These are phyloP conservation scores for Hypoxylon sp. DNA, from an alignment of 2,329 filamentous ascomycete genomes.

Conservation along the genomic window DNA sequence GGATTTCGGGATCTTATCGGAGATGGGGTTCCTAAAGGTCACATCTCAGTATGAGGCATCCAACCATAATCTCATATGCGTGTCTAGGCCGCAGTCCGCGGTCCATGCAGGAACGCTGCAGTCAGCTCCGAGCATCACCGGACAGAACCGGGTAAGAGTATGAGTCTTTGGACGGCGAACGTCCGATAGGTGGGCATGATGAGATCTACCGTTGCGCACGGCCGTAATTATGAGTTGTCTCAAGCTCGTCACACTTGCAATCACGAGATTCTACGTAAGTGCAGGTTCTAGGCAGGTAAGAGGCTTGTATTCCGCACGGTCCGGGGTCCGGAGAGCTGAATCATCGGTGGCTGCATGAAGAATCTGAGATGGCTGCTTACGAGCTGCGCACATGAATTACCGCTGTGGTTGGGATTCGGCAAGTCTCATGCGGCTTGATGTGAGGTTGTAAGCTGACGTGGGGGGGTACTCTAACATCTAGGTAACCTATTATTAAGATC, in stretches of 20 bases:
- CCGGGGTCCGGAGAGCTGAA: background rate
- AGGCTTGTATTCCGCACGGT: conserved; percentile 9
- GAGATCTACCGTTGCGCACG: conserved; percentile 17
- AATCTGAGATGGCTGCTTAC: background rate
- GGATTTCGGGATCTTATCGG: conserved; percentile 5
- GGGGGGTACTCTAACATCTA: conserved; percentile 13
- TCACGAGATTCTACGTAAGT: conserved; percentile 12
- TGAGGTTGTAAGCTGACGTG: background rate
- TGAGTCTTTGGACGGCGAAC: conserved; percentile 20
- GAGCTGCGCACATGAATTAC: background rate
- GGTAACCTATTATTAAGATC: conserved; percentile 15
- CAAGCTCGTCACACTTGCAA: conserved; percentile 16
- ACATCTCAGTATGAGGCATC: conserved; percentile 7
- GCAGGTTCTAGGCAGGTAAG: background rate
- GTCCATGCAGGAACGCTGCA: conserved; percentile 43
- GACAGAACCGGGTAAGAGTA: conserved; percentile 32
- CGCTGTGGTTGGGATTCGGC: background rate
- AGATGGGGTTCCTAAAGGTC: conserved; percentile 4
- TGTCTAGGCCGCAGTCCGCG: conserved; percentile 6
- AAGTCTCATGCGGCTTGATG: background rate
- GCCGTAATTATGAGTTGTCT: conserved; percentile 21
- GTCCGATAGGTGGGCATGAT: conserved; percentile 35
- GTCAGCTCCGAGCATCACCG: conserved; percentile 30
- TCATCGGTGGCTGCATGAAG: background rate
- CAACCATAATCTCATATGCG: conserved; percentile 16